Evolutionary conservation across 345 rosid genomes (phyloP).

Genomic region (Syzygium oleosum): DNA sequence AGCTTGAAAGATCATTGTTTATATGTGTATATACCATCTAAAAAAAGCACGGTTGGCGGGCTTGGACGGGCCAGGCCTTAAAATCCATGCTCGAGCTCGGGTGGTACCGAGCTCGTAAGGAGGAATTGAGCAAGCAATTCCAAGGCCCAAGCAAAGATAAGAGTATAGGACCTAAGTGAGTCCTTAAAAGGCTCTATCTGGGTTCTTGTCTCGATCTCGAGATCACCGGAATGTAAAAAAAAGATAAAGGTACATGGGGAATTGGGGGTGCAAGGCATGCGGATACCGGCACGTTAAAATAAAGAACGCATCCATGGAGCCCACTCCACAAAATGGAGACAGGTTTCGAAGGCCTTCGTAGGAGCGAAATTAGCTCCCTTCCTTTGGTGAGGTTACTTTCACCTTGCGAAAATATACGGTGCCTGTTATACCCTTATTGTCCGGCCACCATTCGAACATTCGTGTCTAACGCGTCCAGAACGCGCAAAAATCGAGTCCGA

Average conservation of each 20-base stretch:
- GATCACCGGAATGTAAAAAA: too few species aligned
- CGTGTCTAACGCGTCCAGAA: not conserved
- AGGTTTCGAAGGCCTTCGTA: too few species aligned
- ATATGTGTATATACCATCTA: not conserved
- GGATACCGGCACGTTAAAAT: too few species aligned
- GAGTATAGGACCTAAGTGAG: accelerated
- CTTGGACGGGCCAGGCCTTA: not conserved
- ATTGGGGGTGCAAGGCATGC: too few species aligned
- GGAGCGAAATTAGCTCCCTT: too few species aligned
- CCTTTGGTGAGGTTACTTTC: not conserved
- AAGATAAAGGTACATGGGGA: too few species aligned
- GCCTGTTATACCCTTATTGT: not conserved
- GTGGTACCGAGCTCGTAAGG: not conserved
- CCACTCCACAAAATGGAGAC: too few species aligned
- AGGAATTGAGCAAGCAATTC: not conserved
- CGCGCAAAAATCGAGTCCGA: not conserved
- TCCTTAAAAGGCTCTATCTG: too few species aligned
- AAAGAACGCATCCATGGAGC: too few species aligned
- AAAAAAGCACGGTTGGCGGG: not conserved
- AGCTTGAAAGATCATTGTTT: not conserved
- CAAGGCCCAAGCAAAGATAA: not conserved
- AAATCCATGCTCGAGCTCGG: not conserved
- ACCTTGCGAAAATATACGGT: not conserved
- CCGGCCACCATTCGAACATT: not conserved
- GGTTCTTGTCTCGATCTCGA: too few species aligned